These are phyloP conservation scores for Botrytis byssoidea DNA, from an alignment of 2,329 filamentous ascomycete species.

Conservation along the genomic window DNA sequence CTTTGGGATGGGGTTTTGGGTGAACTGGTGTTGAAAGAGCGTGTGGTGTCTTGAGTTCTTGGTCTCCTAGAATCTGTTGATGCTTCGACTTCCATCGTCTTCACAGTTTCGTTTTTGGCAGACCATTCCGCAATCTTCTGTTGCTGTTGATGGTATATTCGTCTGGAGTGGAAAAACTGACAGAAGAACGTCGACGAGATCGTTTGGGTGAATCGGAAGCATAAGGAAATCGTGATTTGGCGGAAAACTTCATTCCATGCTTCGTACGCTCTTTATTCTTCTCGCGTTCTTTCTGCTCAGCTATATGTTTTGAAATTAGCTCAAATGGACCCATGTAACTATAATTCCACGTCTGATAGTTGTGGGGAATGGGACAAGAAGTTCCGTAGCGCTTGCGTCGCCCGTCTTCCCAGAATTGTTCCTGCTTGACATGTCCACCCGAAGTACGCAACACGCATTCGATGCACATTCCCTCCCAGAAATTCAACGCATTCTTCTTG, in stretches of 20 bases:
- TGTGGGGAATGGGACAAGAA: background rate
- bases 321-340: background rate
- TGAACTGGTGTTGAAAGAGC: background rate
- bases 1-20: background rate
- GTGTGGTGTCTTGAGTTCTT: background rate
- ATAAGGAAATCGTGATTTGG: background rate
- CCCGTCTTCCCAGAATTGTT: background rate
- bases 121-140: background rate
- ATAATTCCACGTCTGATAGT: background rate
- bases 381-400: background rate
- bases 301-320: background rate
- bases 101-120: background rate
- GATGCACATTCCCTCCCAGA: background rate
- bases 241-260: background rate
- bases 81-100: background rate
- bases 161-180: background rate
- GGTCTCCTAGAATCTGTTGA: rapidly evolving
- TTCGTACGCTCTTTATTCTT: background rate
- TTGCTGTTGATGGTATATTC: background rate
- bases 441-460: background rate
- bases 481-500: background rate
- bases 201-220: background rate
- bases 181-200: background rate
- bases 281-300: background rate
- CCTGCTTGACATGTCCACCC: background rate